Conservation (phyloP, 2,329 filamentous ascomycete species). For the Aureobasidium leucospermi region DNA sequence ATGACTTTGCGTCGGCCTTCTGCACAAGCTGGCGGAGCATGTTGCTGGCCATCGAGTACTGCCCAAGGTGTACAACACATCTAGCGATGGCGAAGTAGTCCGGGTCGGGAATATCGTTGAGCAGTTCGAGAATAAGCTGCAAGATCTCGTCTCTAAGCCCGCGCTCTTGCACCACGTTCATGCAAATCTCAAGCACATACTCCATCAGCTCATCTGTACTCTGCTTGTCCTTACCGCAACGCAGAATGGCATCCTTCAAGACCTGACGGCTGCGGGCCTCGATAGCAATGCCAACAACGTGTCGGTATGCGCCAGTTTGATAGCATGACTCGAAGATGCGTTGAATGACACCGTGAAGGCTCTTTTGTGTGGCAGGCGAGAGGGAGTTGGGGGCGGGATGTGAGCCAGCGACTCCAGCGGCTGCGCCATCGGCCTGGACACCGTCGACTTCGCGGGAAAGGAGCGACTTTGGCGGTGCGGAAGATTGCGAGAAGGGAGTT, state of each 20-base stretch:
- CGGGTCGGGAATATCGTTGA: conserved; percentile 84
- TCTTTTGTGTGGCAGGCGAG: conserved; percentile 66
- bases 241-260: conserved; percentile 75
- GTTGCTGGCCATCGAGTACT: conserved; percentile 80
- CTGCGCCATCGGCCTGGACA: conserved; percentile 48
- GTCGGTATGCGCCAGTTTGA: conserved; percentile 76
- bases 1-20: conserved; percentile 68
- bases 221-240: conserved; percentile 81
- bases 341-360: conserved; percentile 76
- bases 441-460: conserved; percentile 71
- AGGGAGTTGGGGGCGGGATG: conserved; percentile 57
- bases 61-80: conserved; percentile 92
- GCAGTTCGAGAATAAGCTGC: conserved; percentile 84
- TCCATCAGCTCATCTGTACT: conserved; percentile 89
- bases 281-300: conserved; percentile 93
- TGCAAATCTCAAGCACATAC: conserved; percentile 90
- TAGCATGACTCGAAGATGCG: conserved; percentile 88
- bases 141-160: conserved; percentile 78
- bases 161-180: conserved; percentile 94
- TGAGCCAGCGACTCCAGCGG: conserved; percentile 45
- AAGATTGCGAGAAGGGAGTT: conserved; percentile 91
- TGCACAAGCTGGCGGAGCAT: conserved; percentile 78
- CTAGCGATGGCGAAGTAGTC: conserved; percentile 98
- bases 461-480: conserved; percentile 86
- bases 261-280: conserved; percentile 90